Base-by-base conservation (phyloP, 805 yeast genomes). In the Hagleromyces aurorensis region DNA sequence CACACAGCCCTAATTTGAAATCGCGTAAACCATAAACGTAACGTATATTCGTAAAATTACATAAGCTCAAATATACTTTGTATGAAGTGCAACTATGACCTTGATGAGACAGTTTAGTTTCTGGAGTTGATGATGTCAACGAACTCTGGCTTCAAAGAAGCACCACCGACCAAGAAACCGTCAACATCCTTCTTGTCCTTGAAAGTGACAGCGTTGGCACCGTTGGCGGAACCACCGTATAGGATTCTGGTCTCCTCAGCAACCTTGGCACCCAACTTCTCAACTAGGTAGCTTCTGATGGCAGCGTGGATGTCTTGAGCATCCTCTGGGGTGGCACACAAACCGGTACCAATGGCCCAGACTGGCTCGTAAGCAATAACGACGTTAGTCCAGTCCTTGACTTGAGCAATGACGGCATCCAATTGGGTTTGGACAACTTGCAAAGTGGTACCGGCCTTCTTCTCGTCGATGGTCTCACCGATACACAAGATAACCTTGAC, bases 261-360 rank as follows among this genome's bases (percentile, higher is more conserved):
- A 59, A 72, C 82, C 46, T 75, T 74, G 20, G 62, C 70, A 58
- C 94, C 89, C 56, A 89, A 73, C 62, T 79, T 75, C 53, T 71
- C 65, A 48, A 74, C 68, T 61, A 91, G 73, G 73, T 72, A 86
- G 40, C 65, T 72, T 73, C 98, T 83, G 67, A 91, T 84, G 49
- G 71, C 72, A 59, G 73, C 72, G 70, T 91, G 98, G 55, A 91
- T 84, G 47, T 78, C 85, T 70, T 91, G 96, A 48, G 98, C 98
- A 60, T 91, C 98, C 48, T 81, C 83, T 48, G 98, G 86, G 50
- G 98, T 91, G 40, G 98, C 97, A 53, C 97, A 96, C 58, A 91
- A 76, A 59, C 98, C 98, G 50, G 97, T 87, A 63, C 98, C 98
- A 53, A 91, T 91, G 52, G 98, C 98, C 98, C 98, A 91, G 48